Evolutionary conservation across 345 rosid species (phyloP).

Genomic region (Erucastrum elatum): DNA sequence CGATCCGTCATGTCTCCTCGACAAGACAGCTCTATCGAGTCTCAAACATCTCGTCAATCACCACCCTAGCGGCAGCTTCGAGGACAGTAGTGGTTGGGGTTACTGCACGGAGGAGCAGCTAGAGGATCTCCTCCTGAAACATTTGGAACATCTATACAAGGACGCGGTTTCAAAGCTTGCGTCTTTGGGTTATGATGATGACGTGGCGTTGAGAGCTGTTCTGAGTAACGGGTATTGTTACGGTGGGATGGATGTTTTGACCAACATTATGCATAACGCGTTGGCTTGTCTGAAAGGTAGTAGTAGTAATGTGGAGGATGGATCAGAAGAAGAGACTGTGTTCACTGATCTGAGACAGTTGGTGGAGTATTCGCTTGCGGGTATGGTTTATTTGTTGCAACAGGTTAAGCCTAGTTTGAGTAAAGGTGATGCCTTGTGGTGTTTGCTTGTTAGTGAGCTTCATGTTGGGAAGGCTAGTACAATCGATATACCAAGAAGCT

Average conservation of each 20-base stretch:
- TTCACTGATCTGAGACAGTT: conserved; percentile 74
- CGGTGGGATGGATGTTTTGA: conserved; percentile 85
- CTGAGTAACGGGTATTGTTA: conserved; percentile 80
- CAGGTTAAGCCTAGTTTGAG: conserved; percentile 78
- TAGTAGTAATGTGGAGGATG: conserved; percentile 44
- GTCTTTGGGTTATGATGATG: conserved; percentile 68
- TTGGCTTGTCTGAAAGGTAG: conserved; percentile 65
- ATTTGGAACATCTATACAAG: conserved; percentile 58
- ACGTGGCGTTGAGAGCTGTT: conserved; percentile 69
- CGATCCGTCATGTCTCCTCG: conserved; percentile 60
- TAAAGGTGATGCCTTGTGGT: conserved; percentile 98
- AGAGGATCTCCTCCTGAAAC: conserved; percentile 68
- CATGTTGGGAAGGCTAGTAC: conserved; percentile 79
- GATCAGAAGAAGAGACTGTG: conserved; percentile 50
- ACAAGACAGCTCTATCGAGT: conserved; percentile 51
- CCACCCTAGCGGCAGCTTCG: conserved; percentile 39
- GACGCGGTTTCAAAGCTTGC: conserved; percentile 76
- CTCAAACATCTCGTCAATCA: conserved; percentile 55
- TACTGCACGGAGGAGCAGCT: conserved; percentile 87
- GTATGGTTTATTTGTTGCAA: conserved; percentile 85
- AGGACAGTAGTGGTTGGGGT: conserved; percentile 75
- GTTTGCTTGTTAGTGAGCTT: conserved; percentile 89
- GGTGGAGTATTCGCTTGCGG: conserved; percentile 77
- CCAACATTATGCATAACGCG: conserved; percentile 72
- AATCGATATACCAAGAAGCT: conserved; percentile 52